Conservation (phyloP, 345 rosid species). For the Fremontodendron californicum region DNA sequence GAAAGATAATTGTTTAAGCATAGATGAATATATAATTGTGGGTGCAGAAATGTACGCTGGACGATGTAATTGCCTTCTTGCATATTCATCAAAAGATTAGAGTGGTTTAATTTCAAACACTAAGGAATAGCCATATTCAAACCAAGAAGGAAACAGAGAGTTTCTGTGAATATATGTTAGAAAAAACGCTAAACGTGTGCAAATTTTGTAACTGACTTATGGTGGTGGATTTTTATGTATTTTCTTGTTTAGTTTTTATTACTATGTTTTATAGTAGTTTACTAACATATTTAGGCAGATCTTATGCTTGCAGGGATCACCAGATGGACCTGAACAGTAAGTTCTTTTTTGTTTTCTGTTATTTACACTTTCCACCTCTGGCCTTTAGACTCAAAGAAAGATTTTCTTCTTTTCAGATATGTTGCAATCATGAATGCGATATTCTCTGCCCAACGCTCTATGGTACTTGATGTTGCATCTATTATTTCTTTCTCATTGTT, state of each 20-base stretch:
- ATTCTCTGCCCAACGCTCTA: conserved; percentile 87
- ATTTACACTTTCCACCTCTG: neutral
- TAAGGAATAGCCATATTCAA: neutral
- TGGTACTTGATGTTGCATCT: conserved; percentile 41
- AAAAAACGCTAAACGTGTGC: neutral
- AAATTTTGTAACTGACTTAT: neutral
- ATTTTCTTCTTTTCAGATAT: conserved; percentile 53
- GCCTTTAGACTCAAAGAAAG: conserved; percentile 13
- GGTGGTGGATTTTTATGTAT: neutral
- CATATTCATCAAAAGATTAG: neutral
- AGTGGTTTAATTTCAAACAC: neutral
- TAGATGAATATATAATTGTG: neutral
- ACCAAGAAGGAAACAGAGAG: neutral
- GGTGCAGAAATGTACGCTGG: neutral
- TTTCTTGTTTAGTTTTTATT: neutral
- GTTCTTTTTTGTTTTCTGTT: conserved; percentile 29
- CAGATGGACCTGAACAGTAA: conserved; percentile 97
- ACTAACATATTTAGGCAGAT: conserved; percentile 50
- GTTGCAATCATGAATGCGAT: conserved; percentile 96
- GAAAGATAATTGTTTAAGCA: neutral
- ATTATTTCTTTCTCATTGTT: conserved; percentile 3
- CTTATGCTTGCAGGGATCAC: conserved; percentile 95
- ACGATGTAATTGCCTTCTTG: neutral
- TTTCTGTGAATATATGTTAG: neutral
- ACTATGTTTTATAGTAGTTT: neutral